Evolutionary conservation across 1,284 basidiomycete species (phyloP), one percentile per base, ranked within the genome.

Genomic region (Prillingera fragicola): DNA sequence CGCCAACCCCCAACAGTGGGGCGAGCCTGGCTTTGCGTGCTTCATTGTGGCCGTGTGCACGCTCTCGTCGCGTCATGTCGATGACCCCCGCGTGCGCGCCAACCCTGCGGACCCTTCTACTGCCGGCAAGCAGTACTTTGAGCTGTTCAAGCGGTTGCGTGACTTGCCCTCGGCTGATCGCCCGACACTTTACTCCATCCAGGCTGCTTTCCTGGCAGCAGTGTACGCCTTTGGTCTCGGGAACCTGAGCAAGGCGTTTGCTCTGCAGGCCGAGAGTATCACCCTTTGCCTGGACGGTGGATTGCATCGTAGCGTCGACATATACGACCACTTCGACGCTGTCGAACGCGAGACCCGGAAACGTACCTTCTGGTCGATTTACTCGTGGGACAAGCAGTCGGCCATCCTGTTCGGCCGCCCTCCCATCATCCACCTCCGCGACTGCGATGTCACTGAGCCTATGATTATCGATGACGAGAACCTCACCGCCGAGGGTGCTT

Each of bases 41-140:
- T 90, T 91, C 65, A 87, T 91, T 50, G 87, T 91, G 12, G 79
- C 87, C 1, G 77, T 91, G 25, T 92, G 88, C 65, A 90, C 87
- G 53, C 77, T 92, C 3, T 84, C 87, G 1, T 90, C 87, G 1
- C 78, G 88, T 28, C 88, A 92, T 63, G 84, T 89, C 50, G 88
- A 92, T 63, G 88, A 91, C 67, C 82, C 83, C 5, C 81, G 88
- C 34, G 86, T 89, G 17, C 81, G 87, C 25, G 79, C 85, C 7
- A 81, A 87, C 62, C 81, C 86, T 1, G 75, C 74, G 43, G 85
- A 90, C 57, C 82, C 85, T 2, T 81, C 83, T 17, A 85, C 85
- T 15, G 85, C 87, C 18, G 88, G 87, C n/a, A 84, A 84, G 6
- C 82, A 85, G 47, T 92, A 87, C 80, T 90, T 91, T 59, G 87